phyloP scores from a whole-genome alignment of 2,329 filamentous ascomycete genomes.

The Colletotrichum lentis region DNA sequence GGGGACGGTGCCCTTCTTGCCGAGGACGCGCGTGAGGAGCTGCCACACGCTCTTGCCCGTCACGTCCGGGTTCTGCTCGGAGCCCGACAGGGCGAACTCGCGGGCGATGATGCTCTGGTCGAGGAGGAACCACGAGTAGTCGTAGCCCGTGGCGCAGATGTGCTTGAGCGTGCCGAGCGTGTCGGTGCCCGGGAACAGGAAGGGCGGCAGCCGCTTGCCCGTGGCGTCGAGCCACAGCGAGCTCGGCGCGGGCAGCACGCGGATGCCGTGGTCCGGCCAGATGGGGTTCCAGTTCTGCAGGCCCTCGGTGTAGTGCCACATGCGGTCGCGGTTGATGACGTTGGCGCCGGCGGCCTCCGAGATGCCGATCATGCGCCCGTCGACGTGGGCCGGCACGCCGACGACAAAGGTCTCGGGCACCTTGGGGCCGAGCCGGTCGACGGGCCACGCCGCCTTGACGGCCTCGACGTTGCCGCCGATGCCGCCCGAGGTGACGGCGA shows the following conservation, averaged over 20 bases:
- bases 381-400: constrained; percentile 70
- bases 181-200: constrained; percentile 65
- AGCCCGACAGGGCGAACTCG: constrained; percentile 69
- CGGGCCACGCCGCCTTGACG: constrained; percentile 66
- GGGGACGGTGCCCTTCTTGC: constrained; percentile 59
- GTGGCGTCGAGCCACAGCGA: constrained; percentile 70
- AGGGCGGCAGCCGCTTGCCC: constrained; percentile 65
- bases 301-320: constrained; percentile 74
- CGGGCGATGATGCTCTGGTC: constrained; percentile 66
- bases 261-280: constrained; percentile 68
- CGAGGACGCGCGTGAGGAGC: constrained; percentile 60
- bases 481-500: constrained; percentile 65
- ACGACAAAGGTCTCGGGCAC: constrained; percentile 65
- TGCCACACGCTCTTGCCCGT: constrained; percentile 65
- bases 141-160: constrained; percentile 68
- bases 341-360: constrained; percentile 60
- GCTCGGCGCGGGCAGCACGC: constrained; percentile 67
- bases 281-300: constrained; percentile 69
- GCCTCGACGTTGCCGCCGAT: constrained; percentile 70
- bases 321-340: constrained; percentile 67
- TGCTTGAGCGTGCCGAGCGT: constrained; percentile 66
- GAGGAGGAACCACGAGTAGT: constrained; percentile 71
- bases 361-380: constrained; percentile 69
- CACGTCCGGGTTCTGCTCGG: constrained; percentile 70
- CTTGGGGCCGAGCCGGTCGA: constrained; percentile 63